These are phyloP conservation scores for Fusarium fujikuroi DNA, from an alignment of 2,329 filamentous ascomycete species.

Conservation along the genomic window DNA sequence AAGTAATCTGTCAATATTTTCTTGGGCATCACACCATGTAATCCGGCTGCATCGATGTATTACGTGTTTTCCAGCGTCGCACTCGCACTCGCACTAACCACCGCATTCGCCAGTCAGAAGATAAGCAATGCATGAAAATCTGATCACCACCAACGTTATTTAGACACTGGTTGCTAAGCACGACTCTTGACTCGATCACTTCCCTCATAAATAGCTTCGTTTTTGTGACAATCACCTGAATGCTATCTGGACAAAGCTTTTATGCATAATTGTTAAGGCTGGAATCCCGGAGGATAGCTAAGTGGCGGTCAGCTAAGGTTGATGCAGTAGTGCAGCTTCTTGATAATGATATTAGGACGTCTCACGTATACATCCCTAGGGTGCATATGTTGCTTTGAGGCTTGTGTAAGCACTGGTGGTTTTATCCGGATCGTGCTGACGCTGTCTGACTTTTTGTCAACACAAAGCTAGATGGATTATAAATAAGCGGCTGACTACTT, in stretches of 20 bases:
- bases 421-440: not conserved
- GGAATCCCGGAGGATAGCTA: rapidly evolving
- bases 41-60: not conserved
- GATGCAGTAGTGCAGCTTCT: not conserved
- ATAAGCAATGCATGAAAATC: not conserved
- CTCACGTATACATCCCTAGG: not conserved
- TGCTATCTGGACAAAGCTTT: no score
- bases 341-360: not conserved
- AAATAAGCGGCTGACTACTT: rapidly evolving
- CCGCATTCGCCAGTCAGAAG: not conserved
- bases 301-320: not conserved
- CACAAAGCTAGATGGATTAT: not conserved
- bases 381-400: rapidly evolving
- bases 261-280: not conserved
- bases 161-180: not conserved
- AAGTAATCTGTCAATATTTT: not conserved
- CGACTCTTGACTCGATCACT: no score
- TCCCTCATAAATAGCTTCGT: not conserved
- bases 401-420: not conserved
- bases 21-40: not conserved
- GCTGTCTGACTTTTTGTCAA: not conserved
- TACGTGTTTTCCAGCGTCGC: not conserved
- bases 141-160: not conserved
- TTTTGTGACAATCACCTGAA: no score
- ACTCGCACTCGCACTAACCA: not conserved